Percentiles rank a stretch among this genome's conserved stretches.
Conservation (phyloP, 2,329 filamentous ascomycete species). For the Aspergillus sp. region DNA sequence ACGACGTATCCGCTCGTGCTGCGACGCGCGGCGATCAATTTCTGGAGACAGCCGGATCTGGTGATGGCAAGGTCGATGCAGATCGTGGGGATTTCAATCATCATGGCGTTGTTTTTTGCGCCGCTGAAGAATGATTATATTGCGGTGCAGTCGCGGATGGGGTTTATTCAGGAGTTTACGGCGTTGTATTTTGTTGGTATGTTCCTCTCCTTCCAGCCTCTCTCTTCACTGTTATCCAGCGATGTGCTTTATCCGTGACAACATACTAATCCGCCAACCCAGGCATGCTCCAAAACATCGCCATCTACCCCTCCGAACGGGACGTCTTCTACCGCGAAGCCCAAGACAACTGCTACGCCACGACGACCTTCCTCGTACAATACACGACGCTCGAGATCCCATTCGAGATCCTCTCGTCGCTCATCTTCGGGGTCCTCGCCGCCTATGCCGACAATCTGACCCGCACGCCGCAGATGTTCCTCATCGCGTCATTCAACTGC, state of each 20-base stretch:
- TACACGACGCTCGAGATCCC: conserved; percentile 71
- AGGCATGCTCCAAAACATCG: conserved; percentile 79
- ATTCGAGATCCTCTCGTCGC: conserved; percentile 65
- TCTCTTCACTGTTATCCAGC: no score
- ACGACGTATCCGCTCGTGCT: conserved; percentile 67
- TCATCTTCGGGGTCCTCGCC: conserved; percentile 65
- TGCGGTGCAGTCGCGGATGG: conserved; percentile 70
- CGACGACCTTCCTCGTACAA: conserved; percentile 68
- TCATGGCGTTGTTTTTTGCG: conserved; percentile 69
- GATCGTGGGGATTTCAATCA: conserved; percentile 61
- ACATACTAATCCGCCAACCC: not conserved
- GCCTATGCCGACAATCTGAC: conserved; percentile 66
- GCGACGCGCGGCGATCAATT: conserved; percentile 67
- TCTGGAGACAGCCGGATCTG: conserved; percentile 64
- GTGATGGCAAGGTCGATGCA: conserved; percentile 67
- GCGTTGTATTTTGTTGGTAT: conserved; percentile 48
- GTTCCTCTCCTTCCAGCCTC: not conserved
- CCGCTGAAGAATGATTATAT: conserved; percentile 68
- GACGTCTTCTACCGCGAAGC: conserved; percentile 78
- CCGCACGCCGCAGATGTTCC: conserved; percentile 63
- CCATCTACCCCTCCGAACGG: conserved; percentile 68
- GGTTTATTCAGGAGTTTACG: conserved; percentile 70
- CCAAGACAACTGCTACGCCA: conserved; percentile 69
- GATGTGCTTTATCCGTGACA: no score
- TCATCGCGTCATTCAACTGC: conserved; percentile 65